A percentile compares a stretch with the other conserved stretches of the same genome.
Evolutionary conservation across 169 alveolate species (phyloP).

Genomic region (Plasmodium fragile): DNA sequence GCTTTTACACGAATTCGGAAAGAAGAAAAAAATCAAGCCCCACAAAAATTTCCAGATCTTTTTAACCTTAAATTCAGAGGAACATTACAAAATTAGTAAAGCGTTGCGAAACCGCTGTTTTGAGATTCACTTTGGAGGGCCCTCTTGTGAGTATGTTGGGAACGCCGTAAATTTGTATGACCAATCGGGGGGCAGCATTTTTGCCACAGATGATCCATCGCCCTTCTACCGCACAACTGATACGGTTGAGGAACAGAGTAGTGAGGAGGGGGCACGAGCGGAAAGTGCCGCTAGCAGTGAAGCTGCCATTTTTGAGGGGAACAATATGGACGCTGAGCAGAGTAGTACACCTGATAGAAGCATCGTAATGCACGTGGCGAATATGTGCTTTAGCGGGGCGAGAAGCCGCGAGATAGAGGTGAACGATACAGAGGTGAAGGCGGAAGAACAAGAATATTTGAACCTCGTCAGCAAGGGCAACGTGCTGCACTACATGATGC

Average conservation of each 20-base stretch:
- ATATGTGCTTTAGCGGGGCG: not conserved
- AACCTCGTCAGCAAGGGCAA: conserved; percentile 27
- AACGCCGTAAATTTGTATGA: conserved; percentile 7
- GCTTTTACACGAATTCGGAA: conserved; percentile 85
- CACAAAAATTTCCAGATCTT: conserved; percentile 93
- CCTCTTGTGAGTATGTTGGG: conserved; percentile 10
- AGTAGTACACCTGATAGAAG: not conserved
- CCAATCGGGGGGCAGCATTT: not conserved
- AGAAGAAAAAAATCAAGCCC: conserved; percentile 88
- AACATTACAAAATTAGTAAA: conserved; percentile 85
- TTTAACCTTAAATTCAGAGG: conserved; percentile 83
- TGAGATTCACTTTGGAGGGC: conserved; percentile 82
- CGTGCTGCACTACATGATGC: conserved; percentile 33
- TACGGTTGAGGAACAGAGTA: not conserved
- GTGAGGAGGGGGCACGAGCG: not conserved
- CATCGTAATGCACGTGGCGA: not conserved
- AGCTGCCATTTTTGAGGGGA: not conserved
- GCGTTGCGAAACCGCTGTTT: conserved; percentile 94
- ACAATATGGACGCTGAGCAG: not conserved
- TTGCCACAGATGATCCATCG: not conserved
- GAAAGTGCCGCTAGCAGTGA: not conserved
- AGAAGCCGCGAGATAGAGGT: not conserved
- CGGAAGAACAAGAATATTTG: not conserved
- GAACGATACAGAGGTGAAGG: not conserved
- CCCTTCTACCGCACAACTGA: not conserved